These are phyloP conservation scores for Corniculantispora saksenae DNA, from an alignment of 2,329 filamentous ascomycete species.

Conservation along the genomic window DNA sequence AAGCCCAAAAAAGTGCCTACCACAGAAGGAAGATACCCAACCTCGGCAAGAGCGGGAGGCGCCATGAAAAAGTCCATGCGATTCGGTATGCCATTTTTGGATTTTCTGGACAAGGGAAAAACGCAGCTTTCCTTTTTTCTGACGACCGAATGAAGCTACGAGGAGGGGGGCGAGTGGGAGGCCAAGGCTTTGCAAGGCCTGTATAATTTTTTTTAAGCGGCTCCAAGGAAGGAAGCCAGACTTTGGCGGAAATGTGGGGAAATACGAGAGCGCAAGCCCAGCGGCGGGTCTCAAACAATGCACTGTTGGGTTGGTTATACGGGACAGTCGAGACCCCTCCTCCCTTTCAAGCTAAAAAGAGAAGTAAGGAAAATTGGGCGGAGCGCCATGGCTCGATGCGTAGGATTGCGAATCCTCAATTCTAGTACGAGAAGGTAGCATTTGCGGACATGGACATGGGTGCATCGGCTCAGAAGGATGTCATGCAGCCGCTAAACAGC, in stretches of 20 bases:
- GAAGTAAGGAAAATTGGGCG: not conserved
- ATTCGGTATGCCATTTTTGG: not conserved
- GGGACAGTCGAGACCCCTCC: not conserved
- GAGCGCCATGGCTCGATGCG: slow-evolving; percentile 5
- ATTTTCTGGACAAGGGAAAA: not conserved
- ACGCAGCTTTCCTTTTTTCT: not conserved
- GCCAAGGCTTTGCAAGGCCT: not conserved
- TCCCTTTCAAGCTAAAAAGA: not conserved
- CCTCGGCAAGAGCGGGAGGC: not conserved
- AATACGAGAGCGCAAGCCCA: slow-evolving; percentile 7
- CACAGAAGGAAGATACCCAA: not conserved
- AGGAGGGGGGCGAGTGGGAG: not conserved
- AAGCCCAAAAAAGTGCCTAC: no score
- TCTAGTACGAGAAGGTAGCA: not conserved
- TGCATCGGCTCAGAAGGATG: not conserved
- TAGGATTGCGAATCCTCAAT: not conserved
- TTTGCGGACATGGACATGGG: not conserved
- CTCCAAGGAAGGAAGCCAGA: not conserved
- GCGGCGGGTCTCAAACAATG: slow-evolving; percentile 9
- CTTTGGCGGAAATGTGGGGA: slow-evolving; percentile 3
- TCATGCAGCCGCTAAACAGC: not conserved
- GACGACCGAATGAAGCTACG: no score
- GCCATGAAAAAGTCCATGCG: not conserved
- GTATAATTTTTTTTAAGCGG: not conserved
- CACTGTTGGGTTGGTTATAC: slow-evolving; percentile 4